phyloP scores from a whole-genome alignment of 2,329 filamentous ascomycete genomes.

The Aspergillus spinulosporus region DNA sequence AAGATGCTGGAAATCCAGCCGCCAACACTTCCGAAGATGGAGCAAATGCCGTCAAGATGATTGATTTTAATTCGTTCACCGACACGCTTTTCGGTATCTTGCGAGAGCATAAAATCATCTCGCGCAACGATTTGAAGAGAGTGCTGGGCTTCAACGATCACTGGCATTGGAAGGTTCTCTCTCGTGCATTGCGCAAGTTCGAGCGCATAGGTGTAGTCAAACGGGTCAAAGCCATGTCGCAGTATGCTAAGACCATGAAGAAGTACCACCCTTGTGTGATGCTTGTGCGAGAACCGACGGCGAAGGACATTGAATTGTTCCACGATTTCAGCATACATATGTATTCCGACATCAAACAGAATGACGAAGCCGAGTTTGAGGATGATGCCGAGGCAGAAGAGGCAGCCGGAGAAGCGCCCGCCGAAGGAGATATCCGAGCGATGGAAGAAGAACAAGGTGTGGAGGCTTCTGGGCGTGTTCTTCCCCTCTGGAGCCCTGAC shows the following conservation, averaged over 20 bases:
- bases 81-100: conserved; percentile 52
- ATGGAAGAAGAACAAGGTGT: conserved; percentile 26
- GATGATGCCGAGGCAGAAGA: conserved; percentile 37
- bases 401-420: conserved; percentile 8
- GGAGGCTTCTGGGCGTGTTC: conserved; percentile 37
- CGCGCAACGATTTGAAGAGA: conserved; percentile 54
- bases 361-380: conserved; percentile 34
- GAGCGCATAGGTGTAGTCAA: conserved; percentile 49
- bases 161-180: conserved; percentile 45
- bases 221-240: conserved; percentile 45
- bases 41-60: conserved; percentile 32
- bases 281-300: conserved; percentile 44
- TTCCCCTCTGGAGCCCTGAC: conserved; percentile 59
- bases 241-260: conserved; percentile 39
- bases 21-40: conserved; percentile 15
- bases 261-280: conserved; percentile 46
- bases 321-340: conserved; percentile 36
- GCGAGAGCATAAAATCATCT: conserved; percentile 52
- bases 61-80: conserved; percentile 54
- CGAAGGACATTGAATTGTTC: conserved; percentile 43
- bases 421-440: conserved; percentile 21
- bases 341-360: conserved; percentile 29
- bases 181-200: conserved; percentile 46
- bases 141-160: conserved; percentile 44
- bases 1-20: conserved; percentile 17